Evolutionary conservation across 306 rosid genomes (phyloP).

Genomic region (Begonia fuchsioides): DNA sequence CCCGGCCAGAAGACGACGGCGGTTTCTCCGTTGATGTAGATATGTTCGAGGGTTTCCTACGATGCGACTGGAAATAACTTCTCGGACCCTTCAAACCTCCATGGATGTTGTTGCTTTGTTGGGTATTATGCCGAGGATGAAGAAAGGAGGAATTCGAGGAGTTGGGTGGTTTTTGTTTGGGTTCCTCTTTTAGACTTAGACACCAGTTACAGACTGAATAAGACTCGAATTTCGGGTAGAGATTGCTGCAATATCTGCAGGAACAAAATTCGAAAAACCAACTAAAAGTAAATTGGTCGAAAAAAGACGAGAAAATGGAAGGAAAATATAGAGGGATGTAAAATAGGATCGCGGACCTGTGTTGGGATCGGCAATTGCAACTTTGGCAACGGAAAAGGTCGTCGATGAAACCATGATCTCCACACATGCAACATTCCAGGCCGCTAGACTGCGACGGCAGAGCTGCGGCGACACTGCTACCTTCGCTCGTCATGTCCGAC

Average conservation of each 20-base stretch:
- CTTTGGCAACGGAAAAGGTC: conserved; percentile 73
- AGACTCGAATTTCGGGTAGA: conserved; percentile 52
- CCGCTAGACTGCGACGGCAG: conserved; percentile 4
- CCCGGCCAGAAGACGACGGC: neutral
- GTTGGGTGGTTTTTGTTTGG: conserved; percentile 48
- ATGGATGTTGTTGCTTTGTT: no score
- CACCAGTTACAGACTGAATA: conserved; percentile 80
- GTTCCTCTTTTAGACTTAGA: conserved; percentile 37
- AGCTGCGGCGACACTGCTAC: conserved; percentile 10
- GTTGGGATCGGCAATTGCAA: conserved; percentile 94
- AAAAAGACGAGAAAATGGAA: no score
- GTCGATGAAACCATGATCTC: conserved; percentile 75
- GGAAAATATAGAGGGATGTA: no score
- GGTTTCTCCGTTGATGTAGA: conserved; percentile 33
- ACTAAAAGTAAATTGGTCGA: no score
- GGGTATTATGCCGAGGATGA: conserved; percentile 5
- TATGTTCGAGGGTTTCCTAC: conserved; percentile 35
- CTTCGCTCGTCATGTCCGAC: conserved; percentile 11
- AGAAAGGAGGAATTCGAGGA: conserved; percentile 63
- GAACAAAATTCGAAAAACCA: neutral
- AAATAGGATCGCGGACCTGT: conserved; percentile 46
- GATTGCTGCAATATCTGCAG: conserved; percentile 73
- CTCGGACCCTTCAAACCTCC: no score
- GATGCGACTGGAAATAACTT: neutral
- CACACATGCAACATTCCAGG: conserved; percentile 94